phyloP scores from a whole-genome alignment of 176 grass and related monocot species.

The Juncus inflexus region DNA sequence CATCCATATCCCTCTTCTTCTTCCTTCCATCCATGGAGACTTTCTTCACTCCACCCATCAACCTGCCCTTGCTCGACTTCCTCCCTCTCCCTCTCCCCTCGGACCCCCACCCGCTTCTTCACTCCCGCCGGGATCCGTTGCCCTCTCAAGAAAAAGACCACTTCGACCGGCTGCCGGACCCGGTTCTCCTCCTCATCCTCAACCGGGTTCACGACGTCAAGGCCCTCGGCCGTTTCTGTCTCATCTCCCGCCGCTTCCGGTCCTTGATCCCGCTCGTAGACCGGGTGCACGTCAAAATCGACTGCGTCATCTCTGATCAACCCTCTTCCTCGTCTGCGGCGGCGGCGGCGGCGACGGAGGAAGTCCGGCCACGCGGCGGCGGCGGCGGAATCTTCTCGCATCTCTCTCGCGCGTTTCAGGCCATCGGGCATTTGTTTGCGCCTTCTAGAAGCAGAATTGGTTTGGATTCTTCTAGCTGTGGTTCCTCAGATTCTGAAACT shows the following conservation, averaged over 20 bases:
- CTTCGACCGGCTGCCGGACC: slow-evolving; percentile 80
- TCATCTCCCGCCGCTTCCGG: slow-evolving; percentile 79
- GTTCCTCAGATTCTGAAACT: slow-evolving; percentile 37
- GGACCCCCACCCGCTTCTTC: slow-evolving; percentile 12
- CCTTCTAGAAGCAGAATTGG: slow-evolving; percentile 18
- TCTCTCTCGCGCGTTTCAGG: slow-evolving; percentile 51
- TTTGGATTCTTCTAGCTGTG: slow-evolving; percentile 14
- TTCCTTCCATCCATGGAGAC: slow-evolving; percentile 7
- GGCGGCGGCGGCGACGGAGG: background rate
- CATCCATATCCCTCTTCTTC: slow-evolving; percentile 21
- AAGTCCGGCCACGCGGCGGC: slow-evolving; percentile 11
- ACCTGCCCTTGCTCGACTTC: slow-evolving; percentile 26
- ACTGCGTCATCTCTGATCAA: slow-evolving; percentile 91
- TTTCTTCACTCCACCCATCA: background rate
- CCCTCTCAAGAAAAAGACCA: slow-evolving; percentile 36
- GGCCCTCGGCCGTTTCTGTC: slow-evolving; percentile 74
- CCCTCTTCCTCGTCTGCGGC: slow-evolving; percentile 22
- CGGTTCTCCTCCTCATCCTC: slow-evolving; percentile 71
- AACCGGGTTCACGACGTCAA: slow-evolving; percentile 87
- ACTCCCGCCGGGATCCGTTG: background rate
- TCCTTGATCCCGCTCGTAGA: slow-evolving; percentile 69
- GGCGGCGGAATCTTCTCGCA: slow-evolving; percentile 16
- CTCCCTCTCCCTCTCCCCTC: slow-evolving; percentile 33
- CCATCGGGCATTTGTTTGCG: slow-evolving; percentile 65
- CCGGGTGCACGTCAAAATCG: slow-evolving; percentile 70